A percentile compares a stretch with the other conserved stretches of the same genome.
Conservation (phyloP, 768 basidiomycete species). For the Tricholoma sp. region DNA sequence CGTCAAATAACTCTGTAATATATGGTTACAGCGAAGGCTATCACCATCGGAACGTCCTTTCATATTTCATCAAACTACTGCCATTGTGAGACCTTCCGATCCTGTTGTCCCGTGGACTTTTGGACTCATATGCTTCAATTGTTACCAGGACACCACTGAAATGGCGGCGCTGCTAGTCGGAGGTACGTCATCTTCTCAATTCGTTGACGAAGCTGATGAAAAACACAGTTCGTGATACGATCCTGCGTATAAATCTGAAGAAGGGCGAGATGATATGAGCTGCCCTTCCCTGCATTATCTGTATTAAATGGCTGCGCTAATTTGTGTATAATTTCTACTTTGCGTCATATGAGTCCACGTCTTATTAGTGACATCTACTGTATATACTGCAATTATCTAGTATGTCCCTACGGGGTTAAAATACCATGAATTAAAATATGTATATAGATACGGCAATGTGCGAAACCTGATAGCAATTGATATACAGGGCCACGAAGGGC, state of each 20-base stretch:
- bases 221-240: constrained; percentile 32
- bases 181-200: constrained; percentile 13
- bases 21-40: constrained; percentile 38
- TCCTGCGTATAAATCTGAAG: constrained; percentile 34
- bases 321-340: background rate
- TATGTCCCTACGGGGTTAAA: too few relatives aligned
- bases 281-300: too few relatives aligned
- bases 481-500: too few relatives aligned
- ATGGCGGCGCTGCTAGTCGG: constrained; percentile 35
- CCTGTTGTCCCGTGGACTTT: background rate
- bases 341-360: background rate
- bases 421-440: too few relatives aligned
- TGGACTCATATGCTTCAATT: background rate
- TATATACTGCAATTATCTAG: background rate
- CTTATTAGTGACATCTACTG: background rate
- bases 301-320: background rate
- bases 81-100: constrained; percentile 42
- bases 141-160: constrained; percentile 33
- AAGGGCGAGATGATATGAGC: constrained; percentile 12
- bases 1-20: background rate
- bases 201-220: background rate
- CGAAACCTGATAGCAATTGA: too few relatives aligned
- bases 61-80: constrained; percentile 66
- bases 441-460: too few relatives aligned
- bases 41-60: constrained; percentile 57